Percentiles rank a stretch among this genome's conserved stretches.
Conservation (phyloP, 225 moss, liverwort and hornwort species). For the Neckera pumila region DNA sequence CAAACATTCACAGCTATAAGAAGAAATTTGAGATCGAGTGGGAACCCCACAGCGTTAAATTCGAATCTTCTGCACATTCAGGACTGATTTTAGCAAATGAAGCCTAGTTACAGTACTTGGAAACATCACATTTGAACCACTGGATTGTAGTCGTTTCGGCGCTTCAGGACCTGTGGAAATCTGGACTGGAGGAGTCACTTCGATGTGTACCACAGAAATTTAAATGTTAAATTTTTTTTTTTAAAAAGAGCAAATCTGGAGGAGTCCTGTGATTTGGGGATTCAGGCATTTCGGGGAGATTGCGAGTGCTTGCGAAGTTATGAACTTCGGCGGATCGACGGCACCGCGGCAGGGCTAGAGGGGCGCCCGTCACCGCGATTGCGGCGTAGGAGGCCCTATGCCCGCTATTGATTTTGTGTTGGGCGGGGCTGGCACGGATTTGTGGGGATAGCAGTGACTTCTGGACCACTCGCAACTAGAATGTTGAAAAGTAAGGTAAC, state of each 20-base stretch:
- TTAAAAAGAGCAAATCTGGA: too few relatives aligned
- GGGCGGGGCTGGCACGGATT: neutral
- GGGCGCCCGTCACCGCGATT: neutral
- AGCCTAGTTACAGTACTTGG: too few relatives aligned
- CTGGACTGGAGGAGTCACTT: neutral
- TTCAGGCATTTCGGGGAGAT: neutral
- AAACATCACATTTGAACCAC: too few relatives aligned
- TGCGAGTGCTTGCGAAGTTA: neutral
- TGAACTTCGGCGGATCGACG: neutral
- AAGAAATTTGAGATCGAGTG: neutral
- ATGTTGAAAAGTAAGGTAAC: neutral
- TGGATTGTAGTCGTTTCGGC: neutral
- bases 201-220: neutral
- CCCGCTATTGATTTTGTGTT: too few relatives aligned
- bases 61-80: neutral
- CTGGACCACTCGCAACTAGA: too few relatives aligned
- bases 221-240: too few relatives aligned
- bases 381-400: neutral
- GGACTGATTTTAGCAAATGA: neutral
- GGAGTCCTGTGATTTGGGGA: too few relatives aligned
- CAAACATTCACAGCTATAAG: neutral
- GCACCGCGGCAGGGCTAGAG: neutral
- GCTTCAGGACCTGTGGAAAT: neutral
- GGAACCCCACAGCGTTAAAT: neutral
- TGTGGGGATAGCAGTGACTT: too few relatives aligned